Evolutionary conservation across 176 grass and related monocot genomes (phyloP).

Genomic region (Eragrostis curvula): DNA sequence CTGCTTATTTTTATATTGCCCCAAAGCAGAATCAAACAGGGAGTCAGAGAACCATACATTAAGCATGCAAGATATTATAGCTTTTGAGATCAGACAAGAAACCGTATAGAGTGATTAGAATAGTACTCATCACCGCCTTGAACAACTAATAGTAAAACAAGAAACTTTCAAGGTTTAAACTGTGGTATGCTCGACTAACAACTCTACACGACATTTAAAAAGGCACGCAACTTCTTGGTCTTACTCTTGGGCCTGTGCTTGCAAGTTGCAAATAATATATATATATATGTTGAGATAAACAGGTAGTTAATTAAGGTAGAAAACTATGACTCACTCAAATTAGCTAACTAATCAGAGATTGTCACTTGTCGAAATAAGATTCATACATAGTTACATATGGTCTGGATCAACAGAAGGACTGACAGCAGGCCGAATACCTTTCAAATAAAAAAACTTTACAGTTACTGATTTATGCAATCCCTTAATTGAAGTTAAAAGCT

Average conservation of each 20-base stretch:
- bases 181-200: not conserved
- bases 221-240: not conserved
- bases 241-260: constrained; percentile 19
- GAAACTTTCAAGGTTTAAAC: not conserved
- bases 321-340: not conserved
- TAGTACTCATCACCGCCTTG: not conserved
- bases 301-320: not conserved
- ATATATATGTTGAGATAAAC: not conserved
- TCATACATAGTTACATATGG: not conserved
- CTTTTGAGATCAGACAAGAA: not conserved
- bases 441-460: no score
- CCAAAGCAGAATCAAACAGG: not conserved
- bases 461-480: no score
- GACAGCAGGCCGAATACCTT: no score
- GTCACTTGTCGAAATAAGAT: constrained; percentile 33
- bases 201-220: not conserved
- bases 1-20: not conserved
- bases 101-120: not conserved
- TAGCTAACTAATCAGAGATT: not conserved
- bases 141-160: not conserved
- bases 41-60: not conserved
- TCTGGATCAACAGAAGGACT: not conserved
- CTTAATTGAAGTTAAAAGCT: no score
- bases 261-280: not conserved
- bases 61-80: not conserved